Evolutionary conservation across 140 eudicot species (phyloP).

Genomic region (Ambrosia hybrid): DNA sequence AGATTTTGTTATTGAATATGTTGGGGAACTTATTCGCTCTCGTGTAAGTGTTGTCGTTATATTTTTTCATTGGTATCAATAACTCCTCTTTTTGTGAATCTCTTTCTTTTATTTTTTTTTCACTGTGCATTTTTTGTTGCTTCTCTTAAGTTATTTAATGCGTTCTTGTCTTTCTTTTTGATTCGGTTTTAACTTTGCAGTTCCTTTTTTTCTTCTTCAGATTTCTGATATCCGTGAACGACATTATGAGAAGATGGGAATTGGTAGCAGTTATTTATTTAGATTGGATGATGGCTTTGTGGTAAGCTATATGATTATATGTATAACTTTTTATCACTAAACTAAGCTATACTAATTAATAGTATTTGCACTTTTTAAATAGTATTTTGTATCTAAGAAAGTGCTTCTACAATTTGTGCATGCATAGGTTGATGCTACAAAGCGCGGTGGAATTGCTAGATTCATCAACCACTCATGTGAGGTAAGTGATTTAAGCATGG

Average conservation of each 20-base stretch:
- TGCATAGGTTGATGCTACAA: slow-evolving; percentile 90
- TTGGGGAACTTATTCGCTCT: slow-evolving; percentile 89
- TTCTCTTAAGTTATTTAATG: background rate
- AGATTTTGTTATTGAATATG: slow-evolving; percentile 97
- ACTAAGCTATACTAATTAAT: background rate
- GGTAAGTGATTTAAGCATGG: slow-evolving; percentile 46
- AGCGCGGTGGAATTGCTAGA: slow-evolving; percentile 98
- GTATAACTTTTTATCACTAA: slow-evolving; percentile 2
- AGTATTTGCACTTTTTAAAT: background rate
- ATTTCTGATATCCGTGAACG: slow-evolving; percentile 92
- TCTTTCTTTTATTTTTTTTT: background rate
- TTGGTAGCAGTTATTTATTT: slow-evolving; percentile 97
- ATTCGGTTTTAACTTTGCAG: background rate
- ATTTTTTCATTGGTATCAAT: background rate
- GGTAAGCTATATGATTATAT: slow-evolving; percentile 49
- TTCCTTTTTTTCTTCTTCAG: slow-evolving; percentile 34
- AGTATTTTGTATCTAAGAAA: background rate
- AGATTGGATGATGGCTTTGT: slow-evolving; percentile 97
- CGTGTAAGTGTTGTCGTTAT: slow-evolving; percentile 53
- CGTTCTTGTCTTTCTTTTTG: background rate
- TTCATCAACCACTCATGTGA: slow-evolving; percentile 97
- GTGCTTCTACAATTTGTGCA: slow-evolving; percentile 11
- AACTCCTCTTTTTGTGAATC: background rate
- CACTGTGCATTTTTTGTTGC: slow-evolving; percentile 1
- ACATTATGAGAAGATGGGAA: slow-evolving; percentile 93